Conservation (phyloP, 2,329 filamentous ascomycete species). For the Trichoderma polysporum region DNA sequence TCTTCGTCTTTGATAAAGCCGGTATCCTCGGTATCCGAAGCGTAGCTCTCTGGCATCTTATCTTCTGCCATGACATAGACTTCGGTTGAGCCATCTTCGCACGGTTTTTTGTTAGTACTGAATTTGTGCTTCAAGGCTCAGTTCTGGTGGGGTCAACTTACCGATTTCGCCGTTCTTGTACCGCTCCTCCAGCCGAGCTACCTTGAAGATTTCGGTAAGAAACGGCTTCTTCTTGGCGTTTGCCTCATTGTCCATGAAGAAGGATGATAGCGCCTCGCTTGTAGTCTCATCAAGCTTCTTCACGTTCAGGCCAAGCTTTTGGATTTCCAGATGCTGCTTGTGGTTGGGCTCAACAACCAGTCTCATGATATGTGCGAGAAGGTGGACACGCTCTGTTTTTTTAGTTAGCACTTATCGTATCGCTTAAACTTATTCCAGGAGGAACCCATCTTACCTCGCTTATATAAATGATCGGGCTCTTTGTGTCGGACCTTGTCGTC, state of each 20-base stretch:
- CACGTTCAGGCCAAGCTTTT: slow-evolving; percentile 53
- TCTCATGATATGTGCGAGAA: slow-evolving; percentile 60
- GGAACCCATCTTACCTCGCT: slow-evolving; percentile 52
- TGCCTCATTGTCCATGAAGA: slow-evolving; percentile 57
- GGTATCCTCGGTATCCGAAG: slow-evolving; percentile 48
- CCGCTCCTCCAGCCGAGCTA: slow-evolving; percentile 57
- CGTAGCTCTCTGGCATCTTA: slow-evolving; percentile 48
- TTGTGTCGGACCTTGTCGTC: slow-evolving; percentile 62
- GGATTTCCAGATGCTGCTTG: slow-evolving; percentile 52
- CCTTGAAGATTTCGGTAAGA: slow-evolving; percentile 61
- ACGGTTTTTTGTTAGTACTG: not conserved
- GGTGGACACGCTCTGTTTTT: slow-evolving; percentile 54
- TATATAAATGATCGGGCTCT: slow-evolving; percentile 72
- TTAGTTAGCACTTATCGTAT: not conserved
- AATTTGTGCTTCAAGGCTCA: not conserved
- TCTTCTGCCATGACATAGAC: slow-evolving; percentile 55
- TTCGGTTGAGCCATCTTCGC: slow-evolving; percentile 46
- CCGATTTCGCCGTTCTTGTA: slow-evolving; percentile 58
- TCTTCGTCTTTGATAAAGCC: slow-evolving; percentile 46
- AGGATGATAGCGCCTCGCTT: slow-evolving; percentile 56
- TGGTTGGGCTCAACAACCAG: slow-evolving; percentile 53
- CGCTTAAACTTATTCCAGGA: not conserved
- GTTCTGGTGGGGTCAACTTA: slow-evolving; percentile 33
- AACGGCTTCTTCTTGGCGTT: slow-evolving; percentile 57
- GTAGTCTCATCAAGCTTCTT: slow-evolving; percentile 59